Evolutionary conservation across 768 basidiomycete genomes (phyloP).

Genomic region (Xerocomellus intermedius): DNA sequence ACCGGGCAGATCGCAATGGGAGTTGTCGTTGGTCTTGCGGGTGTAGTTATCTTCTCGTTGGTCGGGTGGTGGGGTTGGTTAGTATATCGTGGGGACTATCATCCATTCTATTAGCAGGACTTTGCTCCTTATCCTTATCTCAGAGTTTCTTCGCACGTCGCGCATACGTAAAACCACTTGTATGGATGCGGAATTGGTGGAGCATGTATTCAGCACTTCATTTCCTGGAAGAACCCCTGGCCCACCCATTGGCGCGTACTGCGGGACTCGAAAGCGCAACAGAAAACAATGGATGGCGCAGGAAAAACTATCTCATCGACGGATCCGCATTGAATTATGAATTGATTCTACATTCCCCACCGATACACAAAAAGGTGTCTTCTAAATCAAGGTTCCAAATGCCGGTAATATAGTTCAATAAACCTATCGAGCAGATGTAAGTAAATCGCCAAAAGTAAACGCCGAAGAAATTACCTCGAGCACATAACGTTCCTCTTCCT

Average conservation of each 20-base stretch:
- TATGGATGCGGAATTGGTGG: not conserved
- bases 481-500: conserved; percentile 97
- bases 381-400: not conserved
- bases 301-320: not conserved
- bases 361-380: not conserved
- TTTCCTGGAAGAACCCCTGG: not conserved
- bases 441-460: not conserved
- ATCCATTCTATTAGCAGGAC: conserved; percentile 19
- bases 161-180: not conserved
- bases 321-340: not conserved
- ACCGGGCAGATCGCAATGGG: conserved; percentile 70
- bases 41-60: conserved; percentile 52
- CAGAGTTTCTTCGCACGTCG: not conserved
- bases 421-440: conserved; percentile 17
- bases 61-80: conserved; percentile 37
- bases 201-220: not conserved
- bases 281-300: not conserved
- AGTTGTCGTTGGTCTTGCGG: conserved; percentile 60
- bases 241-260: too few relatives aligned
- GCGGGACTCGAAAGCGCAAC: not conserved
- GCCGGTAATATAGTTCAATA: conserved; percentile 12
- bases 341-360: not conserved
- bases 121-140: not conserved
- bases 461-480: conserved; percentile 58
- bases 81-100: conserved; percentile 24